These are phyloP conservation scores for Kodamaea restingae DNA, from an alignment of 805 yeast species.

Conservation along the genomic window DNA sequence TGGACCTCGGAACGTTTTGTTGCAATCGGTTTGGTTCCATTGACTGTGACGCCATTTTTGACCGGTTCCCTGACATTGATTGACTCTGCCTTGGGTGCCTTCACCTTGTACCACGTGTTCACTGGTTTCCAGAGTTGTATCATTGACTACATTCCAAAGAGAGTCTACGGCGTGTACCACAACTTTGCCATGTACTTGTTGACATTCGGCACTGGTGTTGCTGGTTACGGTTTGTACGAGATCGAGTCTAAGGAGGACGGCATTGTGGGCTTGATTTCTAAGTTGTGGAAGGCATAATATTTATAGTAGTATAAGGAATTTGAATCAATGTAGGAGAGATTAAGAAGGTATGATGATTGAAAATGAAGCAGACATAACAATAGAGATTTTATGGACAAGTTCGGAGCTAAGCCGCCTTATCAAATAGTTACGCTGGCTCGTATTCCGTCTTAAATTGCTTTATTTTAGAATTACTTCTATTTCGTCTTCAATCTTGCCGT, in stretches of 20 bases:
- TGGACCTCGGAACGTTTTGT: constrained; percentile 69
- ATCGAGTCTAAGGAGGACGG: constrained; percentile 69
- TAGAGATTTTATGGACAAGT: too few species aligned
- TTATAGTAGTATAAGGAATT: neutral
- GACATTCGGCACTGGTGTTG: constrained; percentile 58
- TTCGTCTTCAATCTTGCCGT: too few species aligned
- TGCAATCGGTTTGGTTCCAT: constrained; percentile 59
- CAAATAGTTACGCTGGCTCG: too few species aligned
- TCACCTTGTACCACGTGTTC: constrained; percentile 59
- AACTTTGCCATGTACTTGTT: constrained; percentile 55
- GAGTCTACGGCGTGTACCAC: constrained; percentile 69
- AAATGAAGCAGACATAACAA: too few species aligned
- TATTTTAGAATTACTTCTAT: too few species aligned
- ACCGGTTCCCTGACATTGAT: constrained; percentile 48
- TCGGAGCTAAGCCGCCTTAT: too few species aligned
- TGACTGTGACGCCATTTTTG: constrained; percentile 57
- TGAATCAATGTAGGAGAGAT: neutral
- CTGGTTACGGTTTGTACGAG: constrained; percentile 67
- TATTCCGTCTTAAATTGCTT: too few species aligned
- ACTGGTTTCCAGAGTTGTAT: constrained; percentile 77
- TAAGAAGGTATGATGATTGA: neutral
- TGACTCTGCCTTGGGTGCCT: constrained; percentile 55
- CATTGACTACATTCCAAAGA: constrained; percentile 69
- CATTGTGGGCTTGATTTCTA: constrained; percentile 44
- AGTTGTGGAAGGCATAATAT: constrained; percentile 34